These are phyloP conservation scores for Hibiscus trionum DNA, from an alignment of 345 rosid species.

Conservation along the genomic window DNA sequence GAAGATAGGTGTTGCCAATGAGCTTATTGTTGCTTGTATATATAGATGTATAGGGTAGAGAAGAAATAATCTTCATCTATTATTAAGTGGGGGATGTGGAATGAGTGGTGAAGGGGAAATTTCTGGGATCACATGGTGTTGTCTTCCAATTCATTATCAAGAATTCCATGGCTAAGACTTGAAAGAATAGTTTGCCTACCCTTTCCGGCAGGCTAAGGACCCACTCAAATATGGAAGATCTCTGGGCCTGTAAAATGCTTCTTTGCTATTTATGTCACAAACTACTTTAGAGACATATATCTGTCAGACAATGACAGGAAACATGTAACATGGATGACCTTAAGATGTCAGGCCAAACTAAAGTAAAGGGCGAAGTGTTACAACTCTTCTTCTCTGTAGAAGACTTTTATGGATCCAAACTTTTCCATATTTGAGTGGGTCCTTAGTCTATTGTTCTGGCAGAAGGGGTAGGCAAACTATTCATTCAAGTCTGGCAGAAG, in stretches of 20 bases:
- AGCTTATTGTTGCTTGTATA: background rate
- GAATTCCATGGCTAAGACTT: background rate
- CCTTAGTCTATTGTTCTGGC: background rate
- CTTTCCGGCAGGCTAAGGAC: background rate
- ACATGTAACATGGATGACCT: background rate
- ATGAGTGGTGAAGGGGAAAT: background rate
- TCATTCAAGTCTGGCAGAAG: background rate
- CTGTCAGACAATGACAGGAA: background rate
- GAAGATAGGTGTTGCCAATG: background rate
- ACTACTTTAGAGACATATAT: background rate
- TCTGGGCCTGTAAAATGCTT: background rate
- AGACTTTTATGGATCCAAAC: background rate
- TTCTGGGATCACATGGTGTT: constrained; percentile 3
- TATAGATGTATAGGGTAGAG: background rate
- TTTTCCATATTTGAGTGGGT: background rate
- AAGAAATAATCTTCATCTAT: background rate
- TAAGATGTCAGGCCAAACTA: too few relatives aligned
- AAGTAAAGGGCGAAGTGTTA: background rate
- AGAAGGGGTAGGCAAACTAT: background rate
- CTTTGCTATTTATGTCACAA: background rate
- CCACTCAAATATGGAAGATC: background rate
- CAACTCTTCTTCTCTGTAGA: background rate
- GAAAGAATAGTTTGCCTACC: background rate
- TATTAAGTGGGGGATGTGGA: too few relatives aligned
- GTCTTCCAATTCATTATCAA: background rate